Percentiles rank a stretch among this genome's conserved stretches.
Evolutionary conservation across 805 yeast species (phyloP).

Genomic region (Danielia oregonensis): DNA sequence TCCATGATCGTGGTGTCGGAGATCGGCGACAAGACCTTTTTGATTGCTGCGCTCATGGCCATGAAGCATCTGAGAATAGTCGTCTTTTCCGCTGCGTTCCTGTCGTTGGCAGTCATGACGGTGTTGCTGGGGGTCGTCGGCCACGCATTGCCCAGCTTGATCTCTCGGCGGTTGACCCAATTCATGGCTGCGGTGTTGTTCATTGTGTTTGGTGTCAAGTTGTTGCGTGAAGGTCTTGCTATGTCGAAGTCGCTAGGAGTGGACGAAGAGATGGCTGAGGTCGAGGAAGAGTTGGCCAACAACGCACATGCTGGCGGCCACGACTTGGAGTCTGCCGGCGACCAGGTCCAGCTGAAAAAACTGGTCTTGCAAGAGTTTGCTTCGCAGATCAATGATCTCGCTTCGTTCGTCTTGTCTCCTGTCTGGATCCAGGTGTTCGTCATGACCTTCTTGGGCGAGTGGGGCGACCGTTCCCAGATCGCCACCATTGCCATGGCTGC

Average conservation of each 20-base stretch:
- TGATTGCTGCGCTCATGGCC: conserved; percentile 96
- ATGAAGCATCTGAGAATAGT: conserved; percentile 83
- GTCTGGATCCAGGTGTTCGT: conserved; percentile 90
- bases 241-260: conserved; percentile 85
- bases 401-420: conserved; percentile 72
- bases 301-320: conserved; percentile 50
- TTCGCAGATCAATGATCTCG: conserved; percentile 50
- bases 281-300: conserved; percentile 83
- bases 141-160: conserved; percentile 79
- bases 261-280: conserved; percentile 94
- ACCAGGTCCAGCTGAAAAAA: conserved; percentile 16
- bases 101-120: conserved; percentile 87
- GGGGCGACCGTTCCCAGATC: conserved; percentile 98
- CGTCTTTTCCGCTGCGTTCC: conserved; percentile 86
- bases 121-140: conserved; percentile 87
- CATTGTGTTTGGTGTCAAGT: conserved; percentile 73
- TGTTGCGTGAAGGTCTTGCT: conserved; percentile 74
- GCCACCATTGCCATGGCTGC: conserved; percentile 99
- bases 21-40: conserved; percentile 94
- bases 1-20: conserved; percentile 95
- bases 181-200: conserved; percentile 78
- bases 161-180: conserved; percentile 78
- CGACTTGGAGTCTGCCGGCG: conserved; percentile 56
- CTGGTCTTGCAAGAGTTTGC: conserved; percentile 22
- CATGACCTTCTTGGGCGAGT: conserved; percentile 96